Evolutionary conservation across 352 stramenopile species (phyloP).

Genomic region (Pythium coloratum): DNA sequence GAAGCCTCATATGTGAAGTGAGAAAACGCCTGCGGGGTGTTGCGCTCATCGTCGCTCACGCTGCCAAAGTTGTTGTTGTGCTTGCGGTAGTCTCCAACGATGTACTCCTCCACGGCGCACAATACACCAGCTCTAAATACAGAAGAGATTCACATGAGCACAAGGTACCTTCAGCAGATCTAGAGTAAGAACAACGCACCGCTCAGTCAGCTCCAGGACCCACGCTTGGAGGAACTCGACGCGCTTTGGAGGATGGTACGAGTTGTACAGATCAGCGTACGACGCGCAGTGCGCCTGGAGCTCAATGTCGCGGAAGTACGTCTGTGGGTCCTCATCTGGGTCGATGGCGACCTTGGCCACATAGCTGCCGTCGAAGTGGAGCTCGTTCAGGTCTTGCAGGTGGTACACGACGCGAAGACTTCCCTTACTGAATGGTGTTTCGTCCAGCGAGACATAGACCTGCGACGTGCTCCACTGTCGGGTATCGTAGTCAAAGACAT

Average conservation of each 20-base stretch:
- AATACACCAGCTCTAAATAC: slow-evolving; percentile 47
- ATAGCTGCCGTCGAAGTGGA: slow-evolving; percentile 47
- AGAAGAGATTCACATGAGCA: no score
- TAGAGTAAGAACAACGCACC: slow-evolving; percentile 17
- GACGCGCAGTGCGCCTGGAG: slow-evolving; percentile 83
- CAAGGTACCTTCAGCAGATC: no score
- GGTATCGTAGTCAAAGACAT: slow-evolving; percentile 79
- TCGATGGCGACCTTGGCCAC: slow-evolving; percentile 89
- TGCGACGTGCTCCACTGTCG: slow-evolving; percentile 70
- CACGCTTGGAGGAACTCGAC: slow-evolving; percentile 83
- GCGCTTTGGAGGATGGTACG: slow-evolving; percentile 76
- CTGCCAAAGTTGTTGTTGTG: slow-evolving; percentile 90
- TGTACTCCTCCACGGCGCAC: slow-evolving; percentile 82
- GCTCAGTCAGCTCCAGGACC: slow-evolving; percentile 79
- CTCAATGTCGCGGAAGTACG: slow-evolving; percentile 89
- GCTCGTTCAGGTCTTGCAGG: slow-evolving; percentile 58
- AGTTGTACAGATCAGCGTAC: slow-evolving; percentile 87
- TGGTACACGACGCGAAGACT: slow-evolving; percentile 83
- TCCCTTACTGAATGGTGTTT: slow-evolving; percentile 81
- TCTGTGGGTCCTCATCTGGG: slow-evolving; percentile 83
- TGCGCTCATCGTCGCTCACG: slow-evolving; percentile 83
- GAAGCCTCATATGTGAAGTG: slow-evolving; percentile 94
- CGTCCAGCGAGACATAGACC: slow-evolving; percentile 74
- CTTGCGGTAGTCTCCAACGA: slow-evolving; percentile 82
- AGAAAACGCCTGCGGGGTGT: slow-evolving; percentile 91